Base-by-base conservation (phyloP, 2,329 filamentous ascomycete species). In the Aaosphaeria arxii region DNA sequence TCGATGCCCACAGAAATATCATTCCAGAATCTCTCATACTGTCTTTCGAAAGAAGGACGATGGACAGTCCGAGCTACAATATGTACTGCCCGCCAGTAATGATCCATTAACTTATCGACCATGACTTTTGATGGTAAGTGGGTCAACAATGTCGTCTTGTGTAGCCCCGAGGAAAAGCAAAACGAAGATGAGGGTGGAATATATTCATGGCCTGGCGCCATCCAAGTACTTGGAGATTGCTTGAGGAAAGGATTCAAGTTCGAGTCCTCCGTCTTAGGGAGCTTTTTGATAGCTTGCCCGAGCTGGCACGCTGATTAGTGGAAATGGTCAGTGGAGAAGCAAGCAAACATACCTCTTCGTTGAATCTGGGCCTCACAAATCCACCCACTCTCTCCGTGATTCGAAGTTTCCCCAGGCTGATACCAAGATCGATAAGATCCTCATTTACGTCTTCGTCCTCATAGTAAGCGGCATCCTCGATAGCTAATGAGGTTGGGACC, bases 311-410 rank as follows among this genome's bases (percentile, higher is more conserved):
- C 38, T 36, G 33, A 13, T 43, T 24, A 32, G n/a, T 36, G 11
- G 28, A 47, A 30, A 30, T 6, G 31, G 11, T 35, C 43, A 36
- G 7, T 4, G 33, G 33, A 36, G n/a, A 9, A n/a, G n/a, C n/a
- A 36, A 17, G 62, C n/a, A 36, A 17, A 62, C 73, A 54, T 73
- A 88, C 82, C 75, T 90, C 87, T 66, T 89, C 84, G 4, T 81
- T 78, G 48, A 91, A 78, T 56, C 84, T 83, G 2, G 87, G 87
- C 41, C 87, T 76, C 40, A 87, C 84, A 55, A 88, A 80, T 1
- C 87, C 87, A 11, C 88, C 88, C 53, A 91, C 82, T 35, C 87
- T 78, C 61, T 91, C 87, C 2, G 85, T 89, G 50, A 91, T 83
- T 49, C 77, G 81, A 78, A 90, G 81, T 64, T 82, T 86, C 1